Conservation (phyloP, 73 alveolate species). For the Uronychia binucleata region DNA sequence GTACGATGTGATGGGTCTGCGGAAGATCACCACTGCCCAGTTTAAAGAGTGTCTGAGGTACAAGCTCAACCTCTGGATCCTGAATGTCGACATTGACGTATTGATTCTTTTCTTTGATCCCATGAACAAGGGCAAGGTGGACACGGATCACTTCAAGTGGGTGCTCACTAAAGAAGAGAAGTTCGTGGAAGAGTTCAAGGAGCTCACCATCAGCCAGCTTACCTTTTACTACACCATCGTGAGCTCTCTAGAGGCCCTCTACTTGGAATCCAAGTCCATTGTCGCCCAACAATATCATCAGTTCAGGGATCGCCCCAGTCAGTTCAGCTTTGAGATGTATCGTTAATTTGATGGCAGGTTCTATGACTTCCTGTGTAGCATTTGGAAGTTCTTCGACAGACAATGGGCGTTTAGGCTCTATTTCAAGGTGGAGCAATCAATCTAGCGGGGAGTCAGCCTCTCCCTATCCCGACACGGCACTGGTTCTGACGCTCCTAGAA, state of each 20-base stretch:
- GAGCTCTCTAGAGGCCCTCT: neutral
- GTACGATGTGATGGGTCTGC: neutral
- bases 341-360: neutral
- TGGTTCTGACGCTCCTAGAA: too few relatives aligned
- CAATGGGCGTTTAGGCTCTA: neutral
- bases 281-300: neutral
- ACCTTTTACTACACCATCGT: neutral
- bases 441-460: too few relatives aligned
- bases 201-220: neutral
- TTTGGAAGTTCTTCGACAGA: neutral
- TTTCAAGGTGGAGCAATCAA: neutral
- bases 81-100: neutral
- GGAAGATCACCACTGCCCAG: neutral
- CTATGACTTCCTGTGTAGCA: neutral
- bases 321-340: neutral
- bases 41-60: neutral
- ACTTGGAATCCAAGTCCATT: neutral
- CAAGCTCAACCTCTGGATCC: neutral
- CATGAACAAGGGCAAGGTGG: neutral
- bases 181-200: neutral
- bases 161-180: neutral
- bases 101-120: neutral
- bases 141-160: neutral
- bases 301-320: neutral
- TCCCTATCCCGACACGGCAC: too few relatives aligned